These are phyloP conservation scores for Cystobasidium onofrii DNA, from an alignment of 768 basidiomycete species.

Conservation along the genomic window DNA sequence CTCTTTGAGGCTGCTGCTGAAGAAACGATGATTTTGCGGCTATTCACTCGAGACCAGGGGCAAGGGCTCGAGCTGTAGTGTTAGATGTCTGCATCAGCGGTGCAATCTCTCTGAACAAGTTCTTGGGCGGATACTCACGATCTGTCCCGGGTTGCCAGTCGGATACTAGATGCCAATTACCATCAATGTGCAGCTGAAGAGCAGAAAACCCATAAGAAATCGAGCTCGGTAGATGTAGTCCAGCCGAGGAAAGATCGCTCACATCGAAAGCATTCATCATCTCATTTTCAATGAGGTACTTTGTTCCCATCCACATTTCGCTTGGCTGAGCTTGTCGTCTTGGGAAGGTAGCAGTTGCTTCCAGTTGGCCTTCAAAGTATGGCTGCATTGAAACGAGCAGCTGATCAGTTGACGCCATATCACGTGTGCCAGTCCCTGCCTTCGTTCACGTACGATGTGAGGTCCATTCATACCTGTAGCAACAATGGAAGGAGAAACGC, in stretches of 20 bases:
- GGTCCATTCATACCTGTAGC: constrained; percentile 26
- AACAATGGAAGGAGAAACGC: constrained; percentile 43
- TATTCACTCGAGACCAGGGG: constrained; percentile 44
- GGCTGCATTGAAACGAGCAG: not conserved
- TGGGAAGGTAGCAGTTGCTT: constrained; percentile 36
- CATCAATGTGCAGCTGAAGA: constrained; percentile 34
- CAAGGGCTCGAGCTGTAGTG: constrained; percentile 31
- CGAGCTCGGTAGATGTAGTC: too few relatives aligned
- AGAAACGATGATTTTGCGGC: too few relatives aligned
- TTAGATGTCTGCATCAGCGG: not conserved
- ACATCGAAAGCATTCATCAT: constrained; percentile 18
- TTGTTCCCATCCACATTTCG: constrained; percentile 19
- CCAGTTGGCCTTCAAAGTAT: constrained; percentile 33
- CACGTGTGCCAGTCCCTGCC: too few relatives aligned
- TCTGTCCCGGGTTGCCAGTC: constrained; percentile 38
- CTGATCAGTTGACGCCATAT: too few relatives aligned
- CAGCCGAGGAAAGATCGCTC: not conserved
- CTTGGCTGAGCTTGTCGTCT: constrained; percentile 29
- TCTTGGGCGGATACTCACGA: constrained; percentile 36
- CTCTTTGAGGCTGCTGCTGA: too few relatives aligned
- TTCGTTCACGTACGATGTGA: constrained; percentile 6
- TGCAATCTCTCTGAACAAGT: not conserved
- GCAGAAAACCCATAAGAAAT: too few relatives aligned
- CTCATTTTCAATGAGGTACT: constrained; percentile 26
- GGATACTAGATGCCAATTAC: constrained; percentile 40